Percentiles rank a stretch among this genome's conserved stretches.
Evolutionary conservation across 768 basidiomycete genomes (phyloP).

Genomic region (Paxillus ammoniavirescens): DNA sequence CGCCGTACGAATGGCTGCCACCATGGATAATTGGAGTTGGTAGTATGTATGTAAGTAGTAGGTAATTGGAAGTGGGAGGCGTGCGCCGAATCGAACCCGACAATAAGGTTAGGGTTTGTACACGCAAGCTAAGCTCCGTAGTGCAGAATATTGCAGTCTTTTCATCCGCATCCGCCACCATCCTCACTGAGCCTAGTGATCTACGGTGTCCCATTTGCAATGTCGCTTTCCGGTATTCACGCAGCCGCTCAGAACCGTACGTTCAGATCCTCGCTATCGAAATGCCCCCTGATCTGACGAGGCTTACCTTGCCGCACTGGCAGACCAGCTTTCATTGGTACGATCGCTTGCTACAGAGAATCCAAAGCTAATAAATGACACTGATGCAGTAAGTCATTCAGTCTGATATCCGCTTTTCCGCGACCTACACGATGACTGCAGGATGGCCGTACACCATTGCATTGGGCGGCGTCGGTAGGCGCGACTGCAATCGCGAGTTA

Average conservation of each 20-base stretch:
- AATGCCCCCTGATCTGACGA: not conserved
- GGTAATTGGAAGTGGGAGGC: not conserved
- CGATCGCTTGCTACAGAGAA: constrained; percentile 64
- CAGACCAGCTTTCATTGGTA: constrained; percentile 73
- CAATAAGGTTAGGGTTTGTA: constrained; percentile 23
- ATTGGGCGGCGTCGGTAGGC: constrained; percentile 81
- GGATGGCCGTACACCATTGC: constrained; percentile 82
- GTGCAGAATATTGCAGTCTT: too few relatives aligned
- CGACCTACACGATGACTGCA: constrained; percentile 22
- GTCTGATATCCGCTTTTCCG: rapidly evolving
- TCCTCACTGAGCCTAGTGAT: too few relatives aligned
- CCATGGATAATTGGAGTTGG: too few relatives aligned
- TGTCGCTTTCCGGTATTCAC: constrained; percentile 53
- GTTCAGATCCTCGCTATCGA: constrained; percentile 8
- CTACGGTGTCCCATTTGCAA: constrained; percentile 14
- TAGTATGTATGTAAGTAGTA: too few relatives aligned
- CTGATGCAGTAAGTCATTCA: constrained; percentile 52
- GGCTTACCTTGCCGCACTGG: not conserved
- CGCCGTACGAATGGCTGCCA: too few relatives aligned
- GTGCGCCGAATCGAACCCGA: constrained; percentile 10
- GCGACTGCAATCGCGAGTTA: constrained; percentile 64
- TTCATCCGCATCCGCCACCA: too few relatives aligned
- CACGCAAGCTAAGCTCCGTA: constrained; percentile 6
- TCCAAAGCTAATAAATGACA: constrained; percentile 55
- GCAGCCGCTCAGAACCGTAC: constrained; percentile 69